Conservation (phyloP, 2,329 filamentous ascomycete genomes). For the Sporothrix brasiliensis region DNA sequence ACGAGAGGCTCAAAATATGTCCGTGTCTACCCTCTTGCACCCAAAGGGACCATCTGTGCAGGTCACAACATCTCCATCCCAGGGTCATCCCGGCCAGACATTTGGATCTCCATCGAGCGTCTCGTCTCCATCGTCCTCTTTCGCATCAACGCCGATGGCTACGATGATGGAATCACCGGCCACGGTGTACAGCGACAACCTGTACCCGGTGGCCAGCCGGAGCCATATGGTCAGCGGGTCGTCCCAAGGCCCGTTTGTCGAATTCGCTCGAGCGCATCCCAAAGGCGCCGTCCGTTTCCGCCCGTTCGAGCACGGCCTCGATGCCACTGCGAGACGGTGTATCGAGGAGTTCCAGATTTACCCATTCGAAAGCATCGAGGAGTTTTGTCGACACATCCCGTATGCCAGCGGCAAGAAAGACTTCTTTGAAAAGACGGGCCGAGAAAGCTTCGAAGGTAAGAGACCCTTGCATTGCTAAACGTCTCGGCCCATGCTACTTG, state of each 20-base stretch:
- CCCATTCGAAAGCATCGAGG: constrained; percentile 64
- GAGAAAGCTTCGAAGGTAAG: constrained; percentile 85
- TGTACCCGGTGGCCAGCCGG: not conserved
- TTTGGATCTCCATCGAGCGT: not conserved
- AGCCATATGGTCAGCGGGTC: not conserved
- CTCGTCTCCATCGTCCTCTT: not conserved
- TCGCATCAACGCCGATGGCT: not conserved
- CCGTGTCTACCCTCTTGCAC: constrained; percentile 19
- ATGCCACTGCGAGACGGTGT: constrained; percentile 58
- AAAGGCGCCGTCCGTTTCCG: constrained; percentile 72
- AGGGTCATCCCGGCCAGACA: not conserved
- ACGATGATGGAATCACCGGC: constrained; percentile 26
- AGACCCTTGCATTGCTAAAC: not conserved
- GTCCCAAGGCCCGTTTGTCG: constrained; percentile 21
- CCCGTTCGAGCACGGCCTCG: constrained; percentile 67
- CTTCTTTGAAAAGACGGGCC: constrained; percentile 81
- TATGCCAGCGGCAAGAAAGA: constrained; percentile 94
- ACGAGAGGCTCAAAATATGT: constrained; percentile 29
- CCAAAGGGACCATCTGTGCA: constrained; percentile 27
- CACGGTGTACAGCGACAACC: constrained; percentile 32
- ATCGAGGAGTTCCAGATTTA: constrained; percentile 67
- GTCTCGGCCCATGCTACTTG: too few species aligned
- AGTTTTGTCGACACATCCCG: constrained; percentile 75
- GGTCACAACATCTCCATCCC: constrained; percentile 7
- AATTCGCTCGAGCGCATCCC: constrained; percentile 41